These are phyloP conservation scores for Pseudopyricularia cyperi DNA, from an alignment of 2,329 filamentous ascomycete genomes.

Conservation along the genomic window DNA sequence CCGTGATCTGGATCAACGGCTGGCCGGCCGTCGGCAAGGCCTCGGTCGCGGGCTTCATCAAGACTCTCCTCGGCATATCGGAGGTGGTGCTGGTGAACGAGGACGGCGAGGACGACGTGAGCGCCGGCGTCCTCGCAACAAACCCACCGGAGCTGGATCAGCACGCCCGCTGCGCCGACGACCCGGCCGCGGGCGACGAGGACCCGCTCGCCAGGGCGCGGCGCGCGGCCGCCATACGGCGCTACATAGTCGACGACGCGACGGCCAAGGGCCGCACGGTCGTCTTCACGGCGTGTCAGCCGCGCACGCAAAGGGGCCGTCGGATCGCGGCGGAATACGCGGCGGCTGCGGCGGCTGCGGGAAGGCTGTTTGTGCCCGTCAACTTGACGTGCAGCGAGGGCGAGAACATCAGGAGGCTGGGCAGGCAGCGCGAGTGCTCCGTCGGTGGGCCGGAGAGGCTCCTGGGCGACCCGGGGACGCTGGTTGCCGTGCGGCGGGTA, in stretches of 20 bases:
- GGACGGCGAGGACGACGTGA: constrained; percentile 4
- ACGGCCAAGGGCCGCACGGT: not conserved
- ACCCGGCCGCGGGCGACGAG: not conserved
- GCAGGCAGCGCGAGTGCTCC: not conserved
- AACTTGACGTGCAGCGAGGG: constrained; percentile 11
- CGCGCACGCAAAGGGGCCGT: constrained; percentile 12
- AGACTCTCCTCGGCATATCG: constrained; percentile 15
- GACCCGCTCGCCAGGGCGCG: not conserved
- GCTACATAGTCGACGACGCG: constrained; percentile 9
- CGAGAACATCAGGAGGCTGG: constrained; percentile 12
- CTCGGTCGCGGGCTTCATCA: constrained; percentile 17
- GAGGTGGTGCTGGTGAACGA: constrained; percentile 15
- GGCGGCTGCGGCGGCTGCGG: constrained; percentile 10
- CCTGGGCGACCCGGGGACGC: not conserved
- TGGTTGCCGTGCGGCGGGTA: not conserved
- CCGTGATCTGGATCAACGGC: constrained; percentile 20
- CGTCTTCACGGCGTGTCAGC: constrained; percentile 16
- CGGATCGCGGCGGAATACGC: constrained; percentile 11
- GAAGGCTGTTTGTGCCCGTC: constrained; percentile 15
- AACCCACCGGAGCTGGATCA: constrained; percentile 3
- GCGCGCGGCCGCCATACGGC: not conserved
- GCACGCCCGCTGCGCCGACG: constrained; percentile 3
- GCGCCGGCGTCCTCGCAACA: not conserved
- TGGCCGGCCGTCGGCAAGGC: constrained; percentile 19
- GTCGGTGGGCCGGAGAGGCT: constrained; percentile 3